phyloP scores from a whole-genome alignment of 2,329 filamentous ascomycete species.

The Didymella pinodella region DNA sequence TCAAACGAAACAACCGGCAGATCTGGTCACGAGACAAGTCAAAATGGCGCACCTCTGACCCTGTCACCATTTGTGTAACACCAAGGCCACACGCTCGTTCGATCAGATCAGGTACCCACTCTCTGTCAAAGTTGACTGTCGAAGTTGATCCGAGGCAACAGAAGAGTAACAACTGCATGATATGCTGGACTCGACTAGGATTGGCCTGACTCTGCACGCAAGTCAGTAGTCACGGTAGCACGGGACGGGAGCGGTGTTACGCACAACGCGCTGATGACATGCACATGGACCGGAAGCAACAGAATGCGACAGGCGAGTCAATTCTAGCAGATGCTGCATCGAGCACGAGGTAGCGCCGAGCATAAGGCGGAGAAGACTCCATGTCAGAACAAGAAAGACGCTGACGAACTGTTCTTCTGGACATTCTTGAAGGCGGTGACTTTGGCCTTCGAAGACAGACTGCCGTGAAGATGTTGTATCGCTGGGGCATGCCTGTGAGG shows the following conservation, averaged over 20 bases:
- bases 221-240: conserved; percentile 37
- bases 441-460: conserved; percentile 28
- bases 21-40: conserved; percentile 21
- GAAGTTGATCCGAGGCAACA: conserved; percentile 20
- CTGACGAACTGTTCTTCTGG: conserved; percentile 22
- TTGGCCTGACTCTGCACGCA: conserved; percentile 37
- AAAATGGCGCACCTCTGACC: conserved; percentile 16
- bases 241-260: conserved; percentile 37
- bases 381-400: conserved; percentile 36
- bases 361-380: conserved; percentile 20
- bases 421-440: conserved; percentile 39
- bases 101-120: background rate
- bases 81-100: conserved; percentile 13
- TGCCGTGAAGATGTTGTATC: conserved; percentile 28
- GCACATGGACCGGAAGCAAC: conserved; percentile 29
- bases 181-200: conserved; percentile 30
- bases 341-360: conserved; percentile 42
- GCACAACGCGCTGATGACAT: conserved; percentile 40
- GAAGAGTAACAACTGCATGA: conserved; percentile 31
- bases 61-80: conserved; percentile 27
- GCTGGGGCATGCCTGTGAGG: conserved; percentile 34
- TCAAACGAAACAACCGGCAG: conserved; percentile 25
- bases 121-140: conserved; percentile 10
- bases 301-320: conserved; percentile 26
- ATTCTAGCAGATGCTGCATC: conserved; percentile 27